Base-by-base conservation (phyloP, 2,329 filamentous ascomycete species). In the Penicillium sp. region DNA sequence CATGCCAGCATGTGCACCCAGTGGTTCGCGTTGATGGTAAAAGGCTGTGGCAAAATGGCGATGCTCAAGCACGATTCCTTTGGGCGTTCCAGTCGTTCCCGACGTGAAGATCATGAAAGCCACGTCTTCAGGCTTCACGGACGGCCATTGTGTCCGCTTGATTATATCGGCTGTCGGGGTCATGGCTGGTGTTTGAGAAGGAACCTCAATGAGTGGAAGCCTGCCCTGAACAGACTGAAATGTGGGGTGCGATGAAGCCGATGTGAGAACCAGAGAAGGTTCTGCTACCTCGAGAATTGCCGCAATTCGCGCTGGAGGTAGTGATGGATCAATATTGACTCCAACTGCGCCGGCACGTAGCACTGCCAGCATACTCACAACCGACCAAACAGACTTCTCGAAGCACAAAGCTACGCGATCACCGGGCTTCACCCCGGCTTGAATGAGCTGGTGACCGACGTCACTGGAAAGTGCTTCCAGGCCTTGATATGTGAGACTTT, bases 11-110 rank as follows among this genome's bases (percentile, higher is more conserved):
- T 27, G 14, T 13, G 11, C 9, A 43, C 11, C 21, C 13, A 43
- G 11, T 9, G 24, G 5, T 27, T 11, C 10, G 21, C 40, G 21
- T 2, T 24, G 9, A 2, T 6, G 4, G 13, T n/a, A n/a, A 16
- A 16, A 36, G 16, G 22, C 6, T 36, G 73, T 67, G 0, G 75
- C 64, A 0, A 76, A 60, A 3, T 67, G 64, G 11, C 52, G 47
- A 40, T 78, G 75, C 1, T 57, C 59, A 54, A 68, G 73, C 4
- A 71, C 14, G 5, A 78, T 73, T 0, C 71, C 75, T 58, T 79
- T 79, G 1, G 77, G 77, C 4, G 58, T 68, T 5, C 77, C 76
- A 3, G 76, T 78, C 3, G 71, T 71, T 0, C 77, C 77, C 1
- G 75, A 78, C 0, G 77, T 79, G 54, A 77, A 77, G 39, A 71